Base-by-base conservation (phyloP, 2,329 filamentous ascomycete species). In the Xylaria polymorpha region DNA sequence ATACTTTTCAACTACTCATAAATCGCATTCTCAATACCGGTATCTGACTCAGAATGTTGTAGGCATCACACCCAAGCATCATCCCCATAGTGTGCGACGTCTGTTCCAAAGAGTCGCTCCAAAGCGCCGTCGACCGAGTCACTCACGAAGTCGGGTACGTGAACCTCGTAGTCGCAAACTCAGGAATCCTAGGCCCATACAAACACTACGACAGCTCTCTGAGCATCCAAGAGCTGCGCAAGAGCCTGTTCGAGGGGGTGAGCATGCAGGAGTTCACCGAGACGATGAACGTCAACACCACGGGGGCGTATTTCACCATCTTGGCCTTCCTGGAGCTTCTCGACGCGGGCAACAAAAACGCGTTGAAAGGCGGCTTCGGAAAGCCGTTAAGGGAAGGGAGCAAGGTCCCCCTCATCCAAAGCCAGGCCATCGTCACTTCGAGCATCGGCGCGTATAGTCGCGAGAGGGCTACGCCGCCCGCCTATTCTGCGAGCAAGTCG, bases 311-410 rank as follows among this genome's bases (percentile, higher is more conserved):
- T 78, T 92, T 91, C 80, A 90, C 87, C 51, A 90, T 90, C 7
- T 83, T 89, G 0, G 90, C 90, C 0, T 91, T 93, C 73, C 80
- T 94, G 1, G 89, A 90, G 6, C 82, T 93, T 3, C 83, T 94
- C 1, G 86, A 91, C 72, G 86, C 85, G 4, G 88, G 87, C 0
- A 87, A 89, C 22, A 84, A 87, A 66, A 77, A 80, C 12, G 72
- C 71, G 8, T 64, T 72, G 15, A 71, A 63, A 1, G 75, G 74
- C 3, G 77, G 76, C 4, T 79, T 77, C 22, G 78, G 78, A 1
- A 67, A 66, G n/a, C 77, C 77, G 1, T 2, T 63, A 4, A 67
- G 22, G 7, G 44, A 58, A 8, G 76, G 76, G 0, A 71, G 75
- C 29, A 67, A 68, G 35, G 73, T 76, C 9, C 78, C 75, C 6